Conservation (phyloP, 176 grass and related monocot species). For the Musa beccarii region DNA sequence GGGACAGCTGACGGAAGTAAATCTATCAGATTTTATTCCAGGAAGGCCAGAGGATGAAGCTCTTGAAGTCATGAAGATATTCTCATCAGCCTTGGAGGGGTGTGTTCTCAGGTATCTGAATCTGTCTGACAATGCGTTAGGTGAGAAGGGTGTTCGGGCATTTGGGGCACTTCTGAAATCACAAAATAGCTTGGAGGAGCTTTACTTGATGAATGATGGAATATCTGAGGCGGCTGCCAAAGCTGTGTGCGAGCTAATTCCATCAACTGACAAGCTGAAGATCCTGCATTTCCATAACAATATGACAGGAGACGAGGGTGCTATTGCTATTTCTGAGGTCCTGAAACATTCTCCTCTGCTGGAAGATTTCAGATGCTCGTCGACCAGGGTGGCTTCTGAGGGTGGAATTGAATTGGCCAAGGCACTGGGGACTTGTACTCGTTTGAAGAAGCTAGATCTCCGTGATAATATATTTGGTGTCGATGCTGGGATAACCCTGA, state of each 20-base stretch:
- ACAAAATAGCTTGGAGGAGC: constrained; percentile 64
- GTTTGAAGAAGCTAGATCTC: constrained; percentile 68
- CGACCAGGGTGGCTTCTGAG: constrained; percentile 56
- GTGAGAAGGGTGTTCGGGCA: constrained; percentile 87
- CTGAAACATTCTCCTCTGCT: constrained; percentile 58
- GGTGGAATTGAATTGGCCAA: constrained; percentile 58
- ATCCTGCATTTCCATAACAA: constrained; percentile 87
- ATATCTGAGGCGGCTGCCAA: constrained; percentile 87
- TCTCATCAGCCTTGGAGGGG: constrained; percentile 62
- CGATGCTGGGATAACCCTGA: constrained; percentile 55
- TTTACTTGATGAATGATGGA: constrained; percentile 87
- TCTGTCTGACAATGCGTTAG: constrained; percentile 78
- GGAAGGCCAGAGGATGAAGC: constrained; percentile 84
- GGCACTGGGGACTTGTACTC: constrained; percentile 51
- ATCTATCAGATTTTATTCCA: constrained; percentile 84
- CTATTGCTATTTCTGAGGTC: constrained; percentile 48
- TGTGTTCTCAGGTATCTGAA: constrained; percentile 59
- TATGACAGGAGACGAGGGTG: constrained; percentile 91
- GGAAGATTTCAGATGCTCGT: constrained; percentile 81
- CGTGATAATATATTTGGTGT: constrained; percentile 84
- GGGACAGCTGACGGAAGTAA: constrained; percentile 57
- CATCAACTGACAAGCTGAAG: constrained; percentile 64
- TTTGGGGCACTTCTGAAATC: constrained; percentile 73
- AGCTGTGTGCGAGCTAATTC: constrained; percentile 63
- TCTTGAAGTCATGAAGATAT: constrained; percentile 81